Evolutionary conservation across 2,329 filamentous ascomycete species (phyloP).

Genomic region (Whalleya microplaca): DNA sequence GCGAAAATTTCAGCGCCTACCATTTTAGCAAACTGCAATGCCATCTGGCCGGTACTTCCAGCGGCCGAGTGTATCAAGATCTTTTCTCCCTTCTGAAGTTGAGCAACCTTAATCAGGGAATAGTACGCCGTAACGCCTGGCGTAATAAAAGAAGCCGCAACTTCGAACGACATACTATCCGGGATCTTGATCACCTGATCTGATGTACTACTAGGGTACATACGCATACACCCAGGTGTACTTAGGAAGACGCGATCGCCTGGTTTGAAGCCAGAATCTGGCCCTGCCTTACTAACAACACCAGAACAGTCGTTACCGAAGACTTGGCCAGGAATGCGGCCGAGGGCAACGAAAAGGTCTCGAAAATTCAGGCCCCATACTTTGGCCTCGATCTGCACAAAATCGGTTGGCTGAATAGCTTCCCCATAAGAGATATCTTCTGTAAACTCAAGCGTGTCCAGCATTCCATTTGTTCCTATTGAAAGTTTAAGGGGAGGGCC

Average conservation of each 20-base stretch:
- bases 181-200: conserved; percentile 10
- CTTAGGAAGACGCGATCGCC: conserved; percentile 16
- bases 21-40: conserved; percentile 14
- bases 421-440: conserved; percentile 12
- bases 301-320: conserved; percentile 20
- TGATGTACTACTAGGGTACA: conserved; percentile 9
- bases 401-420: conserved; percentile 6
- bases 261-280: conserved; percentile 6
- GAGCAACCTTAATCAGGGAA: conserved; percentile 11
- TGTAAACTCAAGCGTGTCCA: conserved; percentile 13
- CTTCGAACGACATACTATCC: conserved; percentile 7
- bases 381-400: conserved; percentile 17
- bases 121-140: conserved; percentile 19
- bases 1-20: conserved; percentile 17
- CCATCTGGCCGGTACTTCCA: conserved; percentile 20
- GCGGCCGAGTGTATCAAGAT: conserved; percentile 20
- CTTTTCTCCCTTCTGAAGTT: conserved; percentile 13
- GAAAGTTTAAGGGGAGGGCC: conserved; percentile 25
- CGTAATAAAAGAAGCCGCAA: conserved; percentile 7
- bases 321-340: conserved; percentile 13
- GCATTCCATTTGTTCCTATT: conserved; percentile 20
- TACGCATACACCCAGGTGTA: conserved; percentile 16
- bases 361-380: conserved; percentile 11
- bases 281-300: conserved; percentile 18
- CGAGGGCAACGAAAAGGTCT: conserved; percentile 10